Conservation (phyloP, 192 early-diverging fungal species). For the Coemansia furcata region DNA sequence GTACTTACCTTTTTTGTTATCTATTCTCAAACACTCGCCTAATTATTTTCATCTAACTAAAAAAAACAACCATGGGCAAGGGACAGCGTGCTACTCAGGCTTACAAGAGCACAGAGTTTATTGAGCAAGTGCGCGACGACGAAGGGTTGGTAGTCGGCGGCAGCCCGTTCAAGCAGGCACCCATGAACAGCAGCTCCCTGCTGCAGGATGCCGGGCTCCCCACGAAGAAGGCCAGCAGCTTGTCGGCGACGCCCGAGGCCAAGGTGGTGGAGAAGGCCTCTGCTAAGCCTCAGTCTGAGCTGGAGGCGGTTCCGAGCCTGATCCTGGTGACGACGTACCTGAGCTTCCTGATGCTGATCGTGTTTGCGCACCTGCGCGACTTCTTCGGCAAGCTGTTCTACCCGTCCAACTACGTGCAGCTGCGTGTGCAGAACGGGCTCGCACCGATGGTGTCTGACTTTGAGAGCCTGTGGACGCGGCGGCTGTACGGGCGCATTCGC, state of each 20-base stretch:
- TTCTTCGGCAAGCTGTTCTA: slow-evolving; percentile 83
- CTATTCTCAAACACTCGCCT: neutral
- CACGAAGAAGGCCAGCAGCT: neutral
- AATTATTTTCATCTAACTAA: slow-evolving; percentile 4
- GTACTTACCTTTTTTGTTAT: neutral
- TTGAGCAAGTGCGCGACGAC: slow-evolving; percentile 32
- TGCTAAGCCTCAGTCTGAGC: slow-evolving; percentile 6
- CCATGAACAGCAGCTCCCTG: slow-evolving; percentile 24
- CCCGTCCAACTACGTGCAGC: slow-evolving; percentile 67
- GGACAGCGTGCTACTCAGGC: slow-evolving; percentile 39
- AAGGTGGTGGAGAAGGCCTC: neutral
- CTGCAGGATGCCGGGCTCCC: slow-evolving; percentile 1
- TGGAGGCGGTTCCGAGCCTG: slow-evolving; percentile 66
- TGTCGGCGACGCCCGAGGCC: neutral
- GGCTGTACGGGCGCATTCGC: slow-evolving; percentile 81
- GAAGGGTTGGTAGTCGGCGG: slow-evolving; percentile 18
- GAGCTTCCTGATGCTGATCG: slow-evolving; percentile 88
- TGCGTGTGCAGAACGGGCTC: slow-evolving; percentile 75
- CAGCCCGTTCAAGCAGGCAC: slow-evolving; percentile 33
- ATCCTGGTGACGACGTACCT: slow-evolving; percentile 93
- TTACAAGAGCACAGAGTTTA: slow-evolving; percentile 44
- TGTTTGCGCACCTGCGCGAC: slow-evolving; percentile 91
- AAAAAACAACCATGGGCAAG: slow-evolving; percentile 27
- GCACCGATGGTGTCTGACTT: slow-evolving; percentile 94
- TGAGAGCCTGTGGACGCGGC: slow-evolving; percentile 93